A percentile compares a stretch with the other conserved stretches of the same genome.
phyloP scores from a whole-genome alignment of 345 rosid genomes.

The Dimocarpus longan region DNA sequence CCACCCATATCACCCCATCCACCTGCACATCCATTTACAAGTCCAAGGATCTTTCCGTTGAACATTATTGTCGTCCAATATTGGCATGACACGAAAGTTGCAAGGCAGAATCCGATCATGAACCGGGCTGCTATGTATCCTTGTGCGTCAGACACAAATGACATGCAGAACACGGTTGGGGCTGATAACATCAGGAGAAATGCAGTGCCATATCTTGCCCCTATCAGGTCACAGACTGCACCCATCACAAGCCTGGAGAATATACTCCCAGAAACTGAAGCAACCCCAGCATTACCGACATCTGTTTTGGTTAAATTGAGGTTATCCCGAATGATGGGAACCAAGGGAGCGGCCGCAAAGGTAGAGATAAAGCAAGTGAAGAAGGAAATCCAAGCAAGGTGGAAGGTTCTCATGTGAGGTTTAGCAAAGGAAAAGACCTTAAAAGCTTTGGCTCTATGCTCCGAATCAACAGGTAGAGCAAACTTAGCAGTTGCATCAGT shows the following conservation, averaged over 20 bases:
- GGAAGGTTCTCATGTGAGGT: slow-evolving; percentile 92
- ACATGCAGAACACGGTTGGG: slow-evolving; percentile 89
- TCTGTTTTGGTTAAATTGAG: slow-evolving; percentile 70
- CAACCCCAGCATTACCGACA: slow-evolving; percentile 83
- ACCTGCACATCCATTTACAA: slow-evolving; percentile 84
- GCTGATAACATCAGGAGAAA: slow-evolving; percentile 76
- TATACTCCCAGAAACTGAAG: slow-evolving; percentile 89
- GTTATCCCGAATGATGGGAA: slow-evolving; percentile 82
- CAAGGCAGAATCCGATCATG: slow-evolving; percentile 93
- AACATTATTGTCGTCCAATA: slow-evolving; percentile 98
- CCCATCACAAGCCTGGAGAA: slow-evolving; percentile 92
- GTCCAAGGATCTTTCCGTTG: slow-evolving; percentile 78
- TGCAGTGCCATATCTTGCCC: slow-evolving; percentile 82
- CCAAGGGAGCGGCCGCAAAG: slow-evolving; percentile 89
- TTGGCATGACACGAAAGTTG: slow-evolving; percentile 89
- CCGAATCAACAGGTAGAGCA: slow-evolving; percentile 73
- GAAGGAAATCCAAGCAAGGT: slow-evolving; percentile 88
- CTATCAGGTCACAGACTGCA: slow-evolving; percentile 77
- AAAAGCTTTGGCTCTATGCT: slow-evolving; percentile 77
- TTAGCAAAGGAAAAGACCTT: slow-evolving; percentile 71
- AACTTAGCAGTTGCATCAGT: slow-evolving; percentile 66
- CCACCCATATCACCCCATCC: slow-evolving; percentile 99
- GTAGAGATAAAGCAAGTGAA: slow-evolving; percentile 87
- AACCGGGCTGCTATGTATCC: slow-evolving; percentile 78
- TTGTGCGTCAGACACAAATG: slow-evolving; percentile 64